Evolutionary conservation across 2,329 filamentous ascomycete genomes (phyloP).

Genomic region (Epichloe uncinata): DNA sequence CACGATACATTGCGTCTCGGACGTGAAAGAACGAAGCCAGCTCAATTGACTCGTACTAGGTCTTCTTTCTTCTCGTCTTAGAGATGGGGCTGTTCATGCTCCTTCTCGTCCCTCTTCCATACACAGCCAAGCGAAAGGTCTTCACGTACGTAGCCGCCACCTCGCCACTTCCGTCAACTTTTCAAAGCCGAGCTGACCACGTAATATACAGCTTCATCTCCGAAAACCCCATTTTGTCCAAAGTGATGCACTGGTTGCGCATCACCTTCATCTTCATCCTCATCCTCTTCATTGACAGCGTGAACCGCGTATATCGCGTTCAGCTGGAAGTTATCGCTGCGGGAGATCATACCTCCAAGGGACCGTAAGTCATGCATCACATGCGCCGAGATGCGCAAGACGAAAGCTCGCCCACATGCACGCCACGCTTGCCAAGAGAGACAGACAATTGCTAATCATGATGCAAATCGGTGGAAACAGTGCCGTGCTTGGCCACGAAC

Average conservation of each 20-base stretch:
- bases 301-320: slow-evolving; percentile 90
- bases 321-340: slow-evolving; percentile 74
- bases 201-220: slow-evolving; percentile 64
- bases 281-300: slow-evolving; percentile 94
- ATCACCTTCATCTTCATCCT: slow-evolving; percentile 99
- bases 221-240: slow-evolving; percentile 70
- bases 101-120: slow-evolving; percentile 77
- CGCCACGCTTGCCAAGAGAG: background rate
- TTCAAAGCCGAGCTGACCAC: background rate
- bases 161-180: background rate
- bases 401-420: too few species aligned
- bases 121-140: slow-evolving; percentile 70
- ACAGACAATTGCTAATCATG: too few species aligned
- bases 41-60: slow-evolving; percentile 34
- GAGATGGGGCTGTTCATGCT: slow-evolving; percentile 76
- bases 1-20: too few species aligned
- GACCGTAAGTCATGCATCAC: slow-evolving; percentile 28
- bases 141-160: slow-evolving; percentile 48
- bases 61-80: slow-evolving; percentile 68
- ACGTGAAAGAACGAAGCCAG: background rate
- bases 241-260: slow-evolving; percentile 95
- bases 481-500: slow-evolving; percentile 75
- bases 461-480: slow-evolving; percentile 12
- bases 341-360: slow-evolving; percentile 38
- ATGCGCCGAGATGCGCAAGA: too few species aligned